A percentile compares a stretch with the other conserved stretches of the same genome.
Conservation (phyloP, 495 filamentous ascomycete species). For the Xylaria cubensis region DNA sequence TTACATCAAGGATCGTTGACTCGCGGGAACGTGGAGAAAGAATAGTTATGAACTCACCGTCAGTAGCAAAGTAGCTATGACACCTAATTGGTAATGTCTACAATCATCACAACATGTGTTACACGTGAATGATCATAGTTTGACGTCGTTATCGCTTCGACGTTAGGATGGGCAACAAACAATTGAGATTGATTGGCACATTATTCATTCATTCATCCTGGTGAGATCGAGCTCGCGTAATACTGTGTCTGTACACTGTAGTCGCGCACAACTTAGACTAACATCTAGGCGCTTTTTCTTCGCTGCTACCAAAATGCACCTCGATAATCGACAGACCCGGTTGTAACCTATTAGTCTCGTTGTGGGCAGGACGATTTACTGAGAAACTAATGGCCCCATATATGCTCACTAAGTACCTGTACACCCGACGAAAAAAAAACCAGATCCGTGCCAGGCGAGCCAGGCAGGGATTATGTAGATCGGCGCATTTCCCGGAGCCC, state of each 20-base stretch:
- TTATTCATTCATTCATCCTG: not conserved
- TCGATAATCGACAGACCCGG: not conserved
- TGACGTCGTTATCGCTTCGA: not conserved
- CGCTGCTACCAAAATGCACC: not conserved
- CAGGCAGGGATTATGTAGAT: conserved; percentile 42
- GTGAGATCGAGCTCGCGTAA: not conserved
- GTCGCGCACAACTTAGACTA: not conserved
- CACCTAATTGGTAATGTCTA: not conserved
- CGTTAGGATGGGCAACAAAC: not conserved
- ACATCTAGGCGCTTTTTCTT: not conserved
- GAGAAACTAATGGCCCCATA: not conserved
- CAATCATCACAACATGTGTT: not conserved
- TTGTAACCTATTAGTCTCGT: not conserved
- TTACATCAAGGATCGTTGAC: conserved; percentile 18
- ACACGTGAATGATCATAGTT: not conserved
- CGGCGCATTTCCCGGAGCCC: conserved; percentile 42
- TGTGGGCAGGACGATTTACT: not conserved
- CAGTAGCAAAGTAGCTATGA: not conserved
- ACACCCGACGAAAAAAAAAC: not conserved
- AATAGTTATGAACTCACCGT: conserved; percentile 5
- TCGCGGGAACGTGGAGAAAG: conserved; percentile 19
- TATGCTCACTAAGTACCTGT: not conserved
- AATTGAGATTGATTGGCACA: not conserved
- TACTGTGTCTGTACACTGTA: not conserved
- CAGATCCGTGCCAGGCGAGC: conserved; percentile 1